phyloP scores from a whole-genome alignment of 1,284 basidiomycete species.

The Moniliella sp. region DNA sequence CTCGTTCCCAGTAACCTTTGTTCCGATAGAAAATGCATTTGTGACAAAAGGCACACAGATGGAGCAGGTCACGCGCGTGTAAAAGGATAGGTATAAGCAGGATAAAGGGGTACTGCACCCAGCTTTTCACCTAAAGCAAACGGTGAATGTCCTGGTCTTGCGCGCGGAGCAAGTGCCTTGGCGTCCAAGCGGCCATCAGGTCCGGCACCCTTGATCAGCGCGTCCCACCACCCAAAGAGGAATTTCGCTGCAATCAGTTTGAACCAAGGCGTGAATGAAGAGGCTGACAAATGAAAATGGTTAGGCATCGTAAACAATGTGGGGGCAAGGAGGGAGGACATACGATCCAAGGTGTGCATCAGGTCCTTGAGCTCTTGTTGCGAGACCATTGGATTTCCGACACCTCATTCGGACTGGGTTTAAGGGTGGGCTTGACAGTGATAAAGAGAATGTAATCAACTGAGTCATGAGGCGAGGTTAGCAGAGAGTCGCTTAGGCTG shows the following conservation, averaged over 20 bases:
- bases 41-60: too few species aligned
- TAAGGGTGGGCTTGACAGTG: conserved; percentile 65
- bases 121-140: conserved; percentile 22
- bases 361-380: conserved; percentile 69
- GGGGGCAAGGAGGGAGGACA: conserved; percentile 1
- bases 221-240: conserved; percentile 95
- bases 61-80: too few species aligned
- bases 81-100: too few species aligned
- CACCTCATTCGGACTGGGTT: conserved; percentile 74
- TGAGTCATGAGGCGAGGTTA: conserved; percentile 27
- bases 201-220: conserved; percentile 41
- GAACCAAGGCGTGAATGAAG: conserved; percentile 96
- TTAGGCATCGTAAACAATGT: not conserved
- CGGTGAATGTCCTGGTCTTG: conserved; percentile 25
- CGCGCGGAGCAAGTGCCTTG: conserved; percentile 12
- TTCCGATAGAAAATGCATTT: too few species aligned
- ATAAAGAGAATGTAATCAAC: conserved; percentile 96
- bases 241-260: conserved; percentile 89
- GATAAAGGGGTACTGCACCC: too few species aligned
- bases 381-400: conserved; percentile 73
- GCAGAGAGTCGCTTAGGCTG: not conserved
- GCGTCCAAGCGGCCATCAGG: conserved; percentile 9
- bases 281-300: conserved; percentile 39
- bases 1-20: too few species aligned
- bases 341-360: conserved; percentile 49